These are phyloP conservation scores for Dendrocalamus latiflorus DNA, from an alignment of 202 grass and related monocot genomes.

Conservation along the genomic window DNA sequence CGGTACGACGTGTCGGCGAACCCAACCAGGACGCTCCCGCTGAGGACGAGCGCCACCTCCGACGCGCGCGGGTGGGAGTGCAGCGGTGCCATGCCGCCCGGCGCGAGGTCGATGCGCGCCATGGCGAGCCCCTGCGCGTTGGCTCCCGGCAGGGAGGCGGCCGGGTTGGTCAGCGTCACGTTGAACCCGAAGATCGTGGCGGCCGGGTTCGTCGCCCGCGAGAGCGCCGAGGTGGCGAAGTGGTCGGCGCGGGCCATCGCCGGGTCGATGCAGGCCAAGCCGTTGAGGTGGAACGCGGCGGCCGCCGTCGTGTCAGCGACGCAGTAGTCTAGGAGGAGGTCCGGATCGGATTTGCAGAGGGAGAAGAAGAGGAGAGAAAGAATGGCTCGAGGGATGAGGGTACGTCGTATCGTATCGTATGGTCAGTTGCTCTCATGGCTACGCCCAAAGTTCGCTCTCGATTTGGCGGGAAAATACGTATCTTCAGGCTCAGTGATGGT, in stretches of 20 bases:
- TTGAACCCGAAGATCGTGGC: conserved; percentile 40
- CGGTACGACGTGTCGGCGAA: conserved; percentile 64
- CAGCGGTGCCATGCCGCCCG: conserved; percentile 42
- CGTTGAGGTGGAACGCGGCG: conserved; percentile 38
- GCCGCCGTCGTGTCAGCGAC: conserved; percentile 24
- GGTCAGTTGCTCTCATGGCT: conserved; percentile 15
- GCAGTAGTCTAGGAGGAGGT: conserved; percentile 56
- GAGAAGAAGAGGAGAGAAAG: not conserved
- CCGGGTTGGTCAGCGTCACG: conserved; percentile 40
- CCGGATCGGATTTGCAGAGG: conserved; percentile 36
- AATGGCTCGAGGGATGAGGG: not conserved
- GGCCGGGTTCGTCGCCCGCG: conserved; percentile 15
- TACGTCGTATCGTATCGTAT: too few species aligned
- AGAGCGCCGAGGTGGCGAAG: conserved; percentile 49
- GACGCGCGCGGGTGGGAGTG: too few species aligned
- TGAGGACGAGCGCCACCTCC: too few species aligned
- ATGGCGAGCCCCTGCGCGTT: conserved; percentile 59
- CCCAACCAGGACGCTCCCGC: conserved; percentile 47
- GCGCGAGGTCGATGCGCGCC: conserved; percentile 42
- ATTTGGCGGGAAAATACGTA: not conserved
- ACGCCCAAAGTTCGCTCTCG: not conserved
- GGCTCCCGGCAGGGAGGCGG: conserved; percentile 34
- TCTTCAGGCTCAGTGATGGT: not conserved
- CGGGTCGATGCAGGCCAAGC: conserved; percentile 56
- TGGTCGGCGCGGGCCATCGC: conserved; percentile 42